Conservation (phyloP, 2,329 filamentous ascomycete genomes). For the Thelonectria discophora region DNA sequence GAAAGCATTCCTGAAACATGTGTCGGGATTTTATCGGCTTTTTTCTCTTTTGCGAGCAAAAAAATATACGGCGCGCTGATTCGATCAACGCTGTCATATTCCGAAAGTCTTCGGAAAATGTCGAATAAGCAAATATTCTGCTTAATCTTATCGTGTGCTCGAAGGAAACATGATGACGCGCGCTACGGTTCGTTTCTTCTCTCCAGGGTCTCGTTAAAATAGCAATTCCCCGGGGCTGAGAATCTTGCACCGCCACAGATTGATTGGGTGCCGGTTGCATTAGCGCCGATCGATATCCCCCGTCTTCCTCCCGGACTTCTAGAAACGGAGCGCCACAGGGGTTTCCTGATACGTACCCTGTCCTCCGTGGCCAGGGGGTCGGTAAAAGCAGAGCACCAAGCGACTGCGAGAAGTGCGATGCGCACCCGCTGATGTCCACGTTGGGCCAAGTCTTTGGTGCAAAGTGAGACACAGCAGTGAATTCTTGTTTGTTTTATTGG, state of each 20-base stretch:
- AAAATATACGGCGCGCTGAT: not conserved
- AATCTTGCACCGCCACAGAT: conserved; percentile 49
- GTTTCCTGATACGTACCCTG: conserved; percentile 21
- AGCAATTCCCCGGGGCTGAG: conserved; percentile 28
- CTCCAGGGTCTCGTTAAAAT: conserved; percentile 16
- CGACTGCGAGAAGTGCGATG: not conserved
- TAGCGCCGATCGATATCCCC: conserved; percentile 46
- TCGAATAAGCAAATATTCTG: not conserved
- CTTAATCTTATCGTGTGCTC: not conserved
- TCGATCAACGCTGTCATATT: not conserved
- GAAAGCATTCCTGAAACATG: conserved; percentile 29
- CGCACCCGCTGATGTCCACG: not conserved
- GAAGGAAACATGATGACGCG: not conserved
- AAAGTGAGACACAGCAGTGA: conserved; percentile 13
- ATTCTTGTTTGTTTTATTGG: conserved; percentile 6
- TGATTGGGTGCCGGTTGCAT: conserved; percentile 41
- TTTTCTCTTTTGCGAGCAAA: not conserved
- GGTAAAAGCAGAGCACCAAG: conserved; percentile 20
- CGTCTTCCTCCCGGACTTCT: conserved; percentile 34
- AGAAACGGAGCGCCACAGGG: conserved; percentile 37
- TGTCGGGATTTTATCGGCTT: conserved; percentile 21
- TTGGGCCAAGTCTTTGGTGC: not conserved
- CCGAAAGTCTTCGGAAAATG: no score
- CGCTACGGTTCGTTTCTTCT: not conserved
- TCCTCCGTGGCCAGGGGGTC: conserved; percentile 21